Base-by-base conservation (phyloP, 805 yeast genomes). In the Sungouiozyma intestinalis region DNA sequence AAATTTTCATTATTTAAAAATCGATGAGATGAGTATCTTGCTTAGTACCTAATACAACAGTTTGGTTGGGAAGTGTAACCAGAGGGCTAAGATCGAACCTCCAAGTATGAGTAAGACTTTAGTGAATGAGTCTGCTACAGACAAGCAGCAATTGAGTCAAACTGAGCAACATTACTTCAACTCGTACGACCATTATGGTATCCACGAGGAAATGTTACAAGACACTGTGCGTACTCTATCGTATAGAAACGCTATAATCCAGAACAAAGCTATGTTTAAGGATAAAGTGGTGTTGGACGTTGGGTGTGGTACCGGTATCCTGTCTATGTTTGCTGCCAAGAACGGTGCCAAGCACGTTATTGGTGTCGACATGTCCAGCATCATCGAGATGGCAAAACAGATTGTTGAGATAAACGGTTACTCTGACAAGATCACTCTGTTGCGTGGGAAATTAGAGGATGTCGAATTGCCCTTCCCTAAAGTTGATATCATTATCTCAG, bases 321-420 rank as follows among this genome's bases (percentile, higher is more conserved):
- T 92, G 48, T 88, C 97, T 19, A 85, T 92, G 95, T 92, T 92
- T 71, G 97, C 97, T 15, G 96, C 90, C 40, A 81, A 81, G 59
- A 94, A 97, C n/a, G 99, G 98, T 50, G 98, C 98, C 48, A 86
- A 87, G 63, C 97, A 87, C 60, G 98, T 92, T 41, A 82, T 87
- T 63, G 95, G 95, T 39, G 97, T 92, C 42, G 99, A 92, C 66
- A 87, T 88, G 88, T 86, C 96, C 18, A 84, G 84, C 61, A 92
- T 92, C 62, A 92, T 94, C 53, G 94, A 81, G 49, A 87, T 86
- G 87, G 99, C 98, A n/a, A 77, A 76, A 57, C 77, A 88, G 61
- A 85, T 92, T 48, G 83, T 85, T 34, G 77, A 76, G 24, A 67
- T 84, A 48, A 92, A 92, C 59, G 97, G 96, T 2, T 77, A 83